Percentiles rank a stretch among this genome's conserved stretches.
Conservation (phyloP, 352 stramenopile species). For the Pythium brassicae region DNA sequence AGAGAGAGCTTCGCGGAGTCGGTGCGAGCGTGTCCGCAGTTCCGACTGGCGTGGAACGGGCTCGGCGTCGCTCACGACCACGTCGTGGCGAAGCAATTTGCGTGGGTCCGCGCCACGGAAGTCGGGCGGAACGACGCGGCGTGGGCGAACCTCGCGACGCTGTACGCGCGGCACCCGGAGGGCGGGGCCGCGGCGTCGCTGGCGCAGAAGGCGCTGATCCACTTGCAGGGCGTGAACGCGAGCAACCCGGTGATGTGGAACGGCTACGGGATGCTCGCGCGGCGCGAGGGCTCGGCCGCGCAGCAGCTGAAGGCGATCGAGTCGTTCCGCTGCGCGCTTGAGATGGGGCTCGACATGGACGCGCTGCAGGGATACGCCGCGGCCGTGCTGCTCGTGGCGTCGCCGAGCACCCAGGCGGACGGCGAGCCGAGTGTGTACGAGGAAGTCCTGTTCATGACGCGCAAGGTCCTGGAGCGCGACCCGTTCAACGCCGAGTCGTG, state of each 20-base stretch:
- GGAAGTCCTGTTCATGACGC: conserved; percentile 65
- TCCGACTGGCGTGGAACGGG: conserved; percentile 73
- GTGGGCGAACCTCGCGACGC: conserved; percentile 84
- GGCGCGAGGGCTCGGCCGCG: conserved; percentile 25
- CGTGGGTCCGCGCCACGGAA: conserved; percentile 68
- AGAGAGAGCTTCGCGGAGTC: conserved; percentile 39
- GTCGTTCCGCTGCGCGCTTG: conserved; percentile 73
- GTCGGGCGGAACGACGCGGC: conserved; percentile 40
- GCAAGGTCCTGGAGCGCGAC: conserved; percentile 80
- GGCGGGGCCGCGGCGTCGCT: conserved; percentile 22
- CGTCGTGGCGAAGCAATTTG: conserved; percentile 75
- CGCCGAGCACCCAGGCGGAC: conserved; percentile 18
- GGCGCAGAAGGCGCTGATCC: conserved; percentile 75
- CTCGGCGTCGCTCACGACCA: conserved; percentile 60
- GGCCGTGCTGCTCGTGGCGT: conserved; percentile 17
- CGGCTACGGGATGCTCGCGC: conserved; percentile 76
- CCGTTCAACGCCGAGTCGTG: conserved; percentile 48
- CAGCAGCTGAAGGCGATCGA: conserved; percentile 55
- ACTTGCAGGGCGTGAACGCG: conserved; percentile 76
- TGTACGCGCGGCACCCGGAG: conserved; percentile 58
- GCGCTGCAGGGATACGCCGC: conserved; percentile 56
- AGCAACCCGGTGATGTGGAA: conserved; percentile 86
- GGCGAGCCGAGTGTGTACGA: conserved; percentile 21
- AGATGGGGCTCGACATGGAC: conserved; percentile 71
- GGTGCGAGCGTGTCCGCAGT: conserved; percentile 38